Evolutionary conservation across 139 green algal species (phyloP), one percentile per base, ranked within the genome.

Genomic region (Chlamydomonas asymmetrica): DNA sequence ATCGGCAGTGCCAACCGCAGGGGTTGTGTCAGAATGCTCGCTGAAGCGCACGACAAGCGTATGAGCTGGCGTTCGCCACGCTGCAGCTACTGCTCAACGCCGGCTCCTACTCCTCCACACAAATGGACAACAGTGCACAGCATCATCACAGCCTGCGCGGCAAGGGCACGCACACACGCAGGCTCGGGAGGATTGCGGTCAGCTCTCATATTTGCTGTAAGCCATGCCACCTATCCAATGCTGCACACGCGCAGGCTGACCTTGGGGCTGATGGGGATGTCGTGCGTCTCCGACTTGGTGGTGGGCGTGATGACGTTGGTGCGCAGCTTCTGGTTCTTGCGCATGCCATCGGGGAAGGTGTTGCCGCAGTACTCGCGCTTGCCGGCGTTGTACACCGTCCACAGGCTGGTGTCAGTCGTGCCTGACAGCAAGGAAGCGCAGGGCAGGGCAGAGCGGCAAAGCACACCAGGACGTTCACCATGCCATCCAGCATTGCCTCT

Each of bases 301-400:
- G 96, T 99, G 67, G 96, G 96, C 3, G 96, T 99, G 63, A 99
- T 87, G 32, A 99, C 93, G 71, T 96, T 96, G 13, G 63, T 32
- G 1, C 79, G 66, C 63, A 98, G 84, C 52, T 87, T 76, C 35
- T 97, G 70, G 85, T 99, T 99, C 90, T 99, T 99, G 52, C 63
- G 50, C 87, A 99, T 91, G 56, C 92, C 95, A 66, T 99, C 96
- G 5, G 91, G 93, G 76, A 99, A 95, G 10, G 48, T 40, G 82
- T 99, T 98, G 54, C 96, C 96, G 82, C 96, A 99, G 88, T 99
- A 99, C 38, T 88, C 38, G 2, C 96, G 89, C 48, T 80, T 84
- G 8, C 95, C 95, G 6, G 69, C 79, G 25, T 88, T 94, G 85
- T 99, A 99, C 79, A 98, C 90, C 25, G 96, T 99, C 96, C 96